Base-by-base conservation (phyloP, 768 basidiomycete genomes). In the Strobilomyces confusus region DNA sequence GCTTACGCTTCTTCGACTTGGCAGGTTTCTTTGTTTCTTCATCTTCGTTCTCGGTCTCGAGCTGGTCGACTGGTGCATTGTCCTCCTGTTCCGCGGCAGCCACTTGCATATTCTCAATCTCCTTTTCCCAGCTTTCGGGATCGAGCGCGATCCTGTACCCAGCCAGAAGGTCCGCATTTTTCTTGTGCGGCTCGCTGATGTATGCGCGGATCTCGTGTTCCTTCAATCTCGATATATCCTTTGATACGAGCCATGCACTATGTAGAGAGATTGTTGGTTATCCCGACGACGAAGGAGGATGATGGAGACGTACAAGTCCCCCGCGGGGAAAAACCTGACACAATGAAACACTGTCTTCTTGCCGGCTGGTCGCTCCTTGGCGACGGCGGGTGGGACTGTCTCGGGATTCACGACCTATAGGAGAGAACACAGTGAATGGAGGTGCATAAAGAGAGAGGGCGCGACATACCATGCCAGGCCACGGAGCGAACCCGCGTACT, bases 401-500 rank as follows among this genome's bases (percentile, higher is more conserved):
- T 82, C 80, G 0, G 87, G 85, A 65, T 94, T 87, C 43, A 92
- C 83, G 58, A 98, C 79, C 94, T 98, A 69, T 20, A 63, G 22
- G 14, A 30, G 34, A 26, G 26, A 50, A 52, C 50, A 49, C 12
- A 33, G 64, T 58, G 54, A 56, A 49, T 7, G 32, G 41, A 33
- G 49, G 34, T 49, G 40, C 55, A 43, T 38, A 44, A 49, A 45
- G 43, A 49, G 45, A 58, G 58, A 45, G 60, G 56, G 59, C 64
- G 64, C 57, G 54, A 81, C 90, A 73, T 67, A 95, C 95, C 76
- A 90, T 88, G 68, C 84, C 92, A 50, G 94, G 97, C 97, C 97
- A 99, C 5, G 89, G 80, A 2, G 97, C 93, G 74, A 78, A 98
- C 11, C 95, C 97, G 74, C 90, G 91, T 68, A 99, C 75, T 77